Evolutionary conservation across 805 yeast genomes (phyloP).

Genomic region (Candida namnaoensis): DNA sequence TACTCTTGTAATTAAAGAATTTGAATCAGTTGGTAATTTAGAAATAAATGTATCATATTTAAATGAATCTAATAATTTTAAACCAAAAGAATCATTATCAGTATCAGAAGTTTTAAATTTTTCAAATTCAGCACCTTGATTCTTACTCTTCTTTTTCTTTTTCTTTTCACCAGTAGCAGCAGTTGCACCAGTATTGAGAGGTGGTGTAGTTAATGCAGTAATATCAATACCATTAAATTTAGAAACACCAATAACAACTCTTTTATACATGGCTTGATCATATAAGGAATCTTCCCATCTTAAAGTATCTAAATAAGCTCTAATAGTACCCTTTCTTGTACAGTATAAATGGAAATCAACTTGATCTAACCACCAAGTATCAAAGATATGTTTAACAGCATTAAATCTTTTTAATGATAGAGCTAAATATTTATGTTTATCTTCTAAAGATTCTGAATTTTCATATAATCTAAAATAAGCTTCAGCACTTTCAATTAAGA

Average conservation of each 20-base stretch:
- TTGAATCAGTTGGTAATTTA: constrained; percentile 33
- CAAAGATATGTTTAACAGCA: constrained; percentile 58
- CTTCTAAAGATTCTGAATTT: constrained; percentile 14
- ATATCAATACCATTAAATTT: constrained; percentile 37
- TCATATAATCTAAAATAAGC: constrained; percentile 60
- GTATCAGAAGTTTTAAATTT: constrained; percentile 29
- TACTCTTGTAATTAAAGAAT: constrained; percentile 20
- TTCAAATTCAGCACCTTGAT: constrained; percentile 41
- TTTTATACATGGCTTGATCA: constrained; percentile 59
- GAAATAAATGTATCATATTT: constrained; percentile 30
- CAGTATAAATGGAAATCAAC: constrained; percentile 92
- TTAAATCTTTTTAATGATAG: constrained; percentile 72
- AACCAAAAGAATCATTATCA: constrained; percentile 58
- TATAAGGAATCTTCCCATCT: constrained; percentile 77
- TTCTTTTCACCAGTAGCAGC: constrained; percentile 12
- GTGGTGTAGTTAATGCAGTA: no score
- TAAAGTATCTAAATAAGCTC: constrained; percentile 70
- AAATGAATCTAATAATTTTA: constrained; percentile 34
- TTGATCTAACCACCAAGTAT: constrained; percentile 74
- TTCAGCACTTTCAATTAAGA: constrained; percentile 76
- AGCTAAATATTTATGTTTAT: constrained; percentile 44
- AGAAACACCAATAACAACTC: constrained; percentile 61
- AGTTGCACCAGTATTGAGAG: no score
- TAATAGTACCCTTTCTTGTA: constrained; percentile 82
- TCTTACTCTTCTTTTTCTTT: constrained; percentile 43